Conservation (phyloP, 2,329 filamentous ascomycete genomes). For the Aspergillus costaricaensis region DNA sequence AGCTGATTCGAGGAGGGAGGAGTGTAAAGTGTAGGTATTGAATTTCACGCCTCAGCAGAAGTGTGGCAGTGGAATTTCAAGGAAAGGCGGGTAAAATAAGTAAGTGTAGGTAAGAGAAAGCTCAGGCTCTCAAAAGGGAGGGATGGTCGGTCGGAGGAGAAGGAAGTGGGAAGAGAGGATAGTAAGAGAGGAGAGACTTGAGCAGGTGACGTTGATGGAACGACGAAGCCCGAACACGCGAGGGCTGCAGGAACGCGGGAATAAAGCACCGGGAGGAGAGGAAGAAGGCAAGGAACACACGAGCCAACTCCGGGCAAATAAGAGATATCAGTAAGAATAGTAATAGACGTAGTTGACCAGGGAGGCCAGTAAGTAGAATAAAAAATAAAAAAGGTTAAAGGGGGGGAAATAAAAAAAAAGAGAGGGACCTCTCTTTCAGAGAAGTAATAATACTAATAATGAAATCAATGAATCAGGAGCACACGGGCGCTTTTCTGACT, state of each 20-base stretch:
- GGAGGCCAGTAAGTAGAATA: background rate
- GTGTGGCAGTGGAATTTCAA: slow-evolving; percentile 21
- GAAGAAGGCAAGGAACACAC: slow-evolving; percentile 22
- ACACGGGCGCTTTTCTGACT: background rate
- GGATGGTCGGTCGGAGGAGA: slow-evolving; percentile 17
- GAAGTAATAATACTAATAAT: background rate
- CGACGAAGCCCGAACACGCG: slow-evolving; percentile 35
- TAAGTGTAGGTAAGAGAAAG: slow-evolving; percentile 11
- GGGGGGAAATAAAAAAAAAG: background rate
- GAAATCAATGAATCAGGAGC: slow-evolving; percentile 1
- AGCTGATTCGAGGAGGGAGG: slow-evolving; percentile 16
- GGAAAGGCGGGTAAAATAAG: slow-evolving; percentile 18
- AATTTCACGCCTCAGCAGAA: slow-evolving; percentile 18
- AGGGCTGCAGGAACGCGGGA: slow-evolving; percentile 34
- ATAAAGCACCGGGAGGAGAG: slow-evolving; percentile 27
- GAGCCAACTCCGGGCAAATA: slow-evolving; percentile 17
- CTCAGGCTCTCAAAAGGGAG: slow-evolving; percentile 15
- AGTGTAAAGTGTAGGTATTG: background rate
- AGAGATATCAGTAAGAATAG: slow-evolving; percentile 11
- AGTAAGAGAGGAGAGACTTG: slow-evolving; percentile 21
- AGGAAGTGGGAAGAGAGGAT: slow-evolving; percentile 23
- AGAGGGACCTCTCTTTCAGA: background rate
- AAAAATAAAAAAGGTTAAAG: background rate
- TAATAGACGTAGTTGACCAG: slow-evolving; percentile 4
- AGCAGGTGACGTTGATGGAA: slow-evolving; percentile 38